Conservation (phyloP, 2,329 filamentous ascomycete genomes). For the Pyrenochaeta sp. region DNA sequence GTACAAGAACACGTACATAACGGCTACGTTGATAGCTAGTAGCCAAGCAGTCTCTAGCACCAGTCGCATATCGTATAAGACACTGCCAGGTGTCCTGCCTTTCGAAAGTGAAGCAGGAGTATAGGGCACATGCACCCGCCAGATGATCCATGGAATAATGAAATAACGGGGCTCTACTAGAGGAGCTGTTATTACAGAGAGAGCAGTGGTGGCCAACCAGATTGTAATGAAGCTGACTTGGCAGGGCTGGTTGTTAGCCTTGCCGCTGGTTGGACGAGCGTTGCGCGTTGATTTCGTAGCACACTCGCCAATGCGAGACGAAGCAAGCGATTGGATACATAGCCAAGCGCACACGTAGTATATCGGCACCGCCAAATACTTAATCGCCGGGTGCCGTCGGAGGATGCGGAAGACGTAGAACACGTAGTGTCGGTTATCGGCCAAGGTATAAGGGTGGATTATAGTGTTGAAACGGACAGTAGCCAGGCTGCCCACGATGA, state of each 20-base stretch:
- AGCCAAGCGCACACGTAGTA: constrained; percentile 78
- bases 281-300: constrained; percentile 4
- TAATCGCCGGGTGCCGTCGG: constrained; percentile 68
- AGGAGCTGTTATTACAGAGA: constrained; percentile 86
- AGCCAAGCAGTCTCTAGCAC: constrained; percentile 76
- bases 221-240: constrained; percentile 62
- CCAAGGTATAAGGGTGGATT: constrained; percentile 92
- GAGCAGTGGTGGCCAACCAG: constrained; percentile 73
- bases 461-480: constrained; percentile 85
- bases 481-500: constrained; percentile 51
- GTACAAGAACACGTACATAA: constrained; percentile 75
- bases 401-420: constrained; percentile 95
- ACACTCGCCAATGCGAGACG: constrained; percentile 6
- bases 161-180: constrained; percentile 96
- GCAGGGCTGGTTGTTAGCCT: constrained; percentile 18
- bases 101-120: constrained; percentile 34
- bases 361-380: constrained; percentile 71
- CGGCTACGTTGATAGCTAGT: constrained; percentile 68
- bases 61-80: constrained; percentile 52
- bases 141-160: constrained; percentile 93
- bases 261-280: constrained; percentile 10
- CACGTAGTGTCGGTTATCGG: constrained; percentile 96
- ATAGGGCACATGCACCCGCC: constrained; percentile 78
- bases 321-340: constrained; percentile 69
- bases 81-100: background rate